Base-by-base conservation (phyloP, 805 yeast species). In the Saturnispora bothae region DNA sequence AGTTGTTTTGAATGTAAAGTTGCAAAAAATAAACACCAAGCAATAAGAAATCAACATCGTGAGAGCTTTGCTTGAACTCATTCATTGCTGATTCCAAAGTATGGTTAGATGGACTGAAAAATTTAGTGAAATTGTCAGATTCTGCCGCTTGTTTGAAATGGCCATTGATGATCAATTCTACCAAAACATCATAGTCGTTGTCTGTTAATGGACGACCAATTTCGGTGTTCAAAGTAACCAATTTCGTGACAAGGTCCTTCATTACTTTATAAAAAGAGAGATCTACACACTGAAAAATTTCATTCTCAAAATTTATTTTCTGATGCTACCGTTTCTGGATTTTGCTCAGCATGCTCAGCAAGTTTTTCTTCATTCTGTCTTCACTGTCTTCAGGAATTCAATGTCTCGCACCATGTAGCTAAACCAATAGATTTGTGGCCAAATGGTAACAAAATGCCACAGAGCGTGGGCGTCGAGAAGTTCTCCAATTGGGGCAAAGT, bases 391-490 rank as follows among this genome's bases (percentile, higher is more conserved):
- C 36, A 56, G 41, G 2, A 53, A 56, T 33, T 56, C 59, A 31
- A 60, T 71, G 40, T 73, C 79, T 23, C 54, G 51, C 4, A 66
- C 53, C 59, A 73, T 65, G 48, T 71, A 81, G 30, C 70, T 72
- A 55, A 81, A 88, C 74, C 94, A 73, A 43, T 72, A 69, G 41
- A 73, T 61, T 0, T 89, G 75, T 0, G 97, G 97, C 51, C 84
- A 56, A 2, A 88, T 76, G 0, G 98, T 92, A 16, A 83, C 73
- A 20, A 82, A 67, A 56, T 92, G 98, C 98, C 98, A 92, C 28
- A 89, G 51, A 0, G 96, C 76, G 59, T 92, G 98, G 0, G 96
- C 94, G 60, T 92, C 98, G 0, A 92, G 49, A 28, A 83, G 66
- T 48, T 69, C 81, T 36, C 51, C 61, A 28, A 80, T 54, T 13